Conservation (phyloP, 1,284 basidiomycete species). For the Exobasidium cylindrosporum region DNA sequence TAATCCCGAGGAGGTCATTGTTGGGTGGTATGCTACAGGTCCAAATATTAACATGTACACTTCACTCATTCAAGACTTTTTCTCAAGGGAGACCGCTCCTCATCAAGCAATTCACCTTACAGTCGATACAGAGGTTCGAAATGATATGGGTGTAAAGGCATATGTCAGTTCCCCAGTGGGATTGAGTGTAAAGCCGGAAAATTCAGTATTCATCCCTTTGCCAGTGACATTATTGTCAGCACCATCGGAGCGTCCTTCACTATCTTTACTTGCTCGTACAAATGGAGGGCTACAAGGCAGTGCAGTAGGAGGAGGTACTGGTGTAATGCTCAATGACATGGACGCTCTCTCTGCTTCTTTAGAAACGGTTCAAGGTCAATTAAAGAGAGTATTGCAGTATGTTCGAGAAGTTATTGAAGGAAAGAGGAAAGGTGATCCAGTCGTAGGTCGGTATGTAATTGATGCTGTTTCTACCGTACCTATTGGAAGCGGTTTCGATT, state of each 20-base stretch:
- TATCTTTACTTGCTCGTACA: slow-evolving; percentile 71
- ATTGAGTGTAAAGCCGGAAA: slow-evolving; percentile 46
- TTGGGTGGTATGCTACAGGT: slow-evolving; percentile 68
- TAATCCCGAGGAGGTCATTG: slow-evolving; percentile 78
- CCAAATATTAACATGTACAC: slow-evolving; percentile 91
- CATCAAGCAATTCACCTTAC: slow-evolving; percentile 89
- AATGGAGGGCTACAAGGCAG: slow-evolving; percentile 6
- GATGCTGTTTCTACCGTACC: slow-evolving; percentile 63
- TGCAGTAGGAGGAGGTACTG: slow-evolving; percentile 28
- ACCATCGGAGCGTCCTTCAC: slow-evolving; percentile 56
- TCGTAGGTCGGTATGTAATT: slow-evolving; percentile 86
- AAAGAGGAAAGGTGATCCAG: slow-evolving; percentile 75
- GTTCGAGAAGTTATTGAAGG: slow-evolving; percentile 79
- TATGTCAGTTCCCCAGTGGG: slow-evolving; percentile 71
- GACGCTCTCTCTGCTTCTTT: slow-evolving; percentile 68
- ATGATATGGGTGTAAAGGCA: slow-evolving; percentile 67
- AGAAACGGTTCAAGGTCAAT: slow-evolving; percentile 70
- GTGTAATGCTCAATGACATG: slow-evolving; percentile 48
- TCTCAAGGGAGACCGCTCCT: slow-evolving; percentile 83
- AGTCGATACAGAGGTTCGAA: slow-evolving; percentile 74
- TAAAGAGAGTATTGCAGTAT: slow-evolving; percentile 80
- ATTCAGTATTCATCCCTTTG: slow-evolving; percentile 51
- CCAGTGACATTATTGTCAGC: slow-evolving; percentile 40
- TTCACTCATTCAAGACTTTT: slow-evolving; percentile 97
- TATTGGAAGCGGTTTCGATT: slow-evolving; percentile 6